Evolutionary conservation across 495 filamentous ascomycete species (phyloP).

Genomic region (Podospora conica): DNA sequence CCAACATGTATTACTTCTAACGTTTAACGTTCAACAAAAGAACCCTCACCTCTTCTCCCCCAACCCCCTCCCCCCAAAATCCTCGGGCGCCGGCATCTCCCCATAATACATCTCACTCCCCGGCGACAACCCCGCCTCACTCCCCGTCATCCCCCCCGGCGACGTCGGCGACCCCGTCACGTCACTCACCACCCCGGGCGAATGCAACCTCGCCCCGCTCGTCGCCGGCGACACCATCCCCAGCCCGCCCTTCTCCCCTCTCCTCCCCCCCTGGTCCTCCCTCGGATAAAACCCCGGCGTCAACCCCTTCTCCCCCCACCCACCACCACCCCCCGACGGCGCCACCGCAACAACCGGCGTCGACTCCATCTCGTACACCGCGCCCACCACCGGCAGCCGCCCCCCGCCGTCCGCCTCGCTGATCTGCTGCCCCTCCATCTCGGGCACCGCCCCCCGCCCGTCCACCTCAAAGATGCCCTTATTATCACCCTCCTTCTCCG

Average conservation of each 20-base stretch:
- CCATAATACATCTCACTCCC: background rate
- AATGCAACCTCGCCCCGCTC: background rate
- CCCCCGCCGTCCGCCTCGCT: background rate
- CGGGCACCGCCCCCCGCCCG: background rate
- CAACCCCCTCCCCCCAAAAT: background rate
- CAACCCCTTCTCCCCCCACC: background rate
- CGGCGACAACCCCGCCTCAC: background rate
- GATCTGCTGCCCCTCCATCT: background rate
- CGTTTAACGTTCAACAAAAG: background rate
- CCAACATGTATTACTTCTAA: background rate
- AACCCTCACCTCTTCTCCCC: background rate
- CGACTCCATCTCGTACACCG: background rate
- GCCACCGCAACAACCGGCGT: background rate
- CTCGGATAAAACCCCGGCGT: background rate
- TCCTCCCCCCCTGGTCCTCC: background rate
- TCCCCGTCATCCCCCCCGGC: background rate
- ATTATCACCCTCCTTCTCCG: background rate
- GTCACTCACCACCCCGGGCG: background rate
- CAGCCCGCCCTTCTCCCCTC: background rate
- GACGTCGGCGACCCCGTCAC: background rate
- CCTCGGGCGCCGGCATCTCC: background rate
- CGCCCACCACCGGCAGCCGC: background rate
- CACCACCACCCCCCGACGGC: background rate
- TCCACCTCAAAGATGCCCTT: background rate
- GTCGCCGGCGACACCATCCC: background rate